Evolutionary conservation across 805 yeast species (phyloP).

Genomic region (Yamadazyma paraphyllophila): DNA sequence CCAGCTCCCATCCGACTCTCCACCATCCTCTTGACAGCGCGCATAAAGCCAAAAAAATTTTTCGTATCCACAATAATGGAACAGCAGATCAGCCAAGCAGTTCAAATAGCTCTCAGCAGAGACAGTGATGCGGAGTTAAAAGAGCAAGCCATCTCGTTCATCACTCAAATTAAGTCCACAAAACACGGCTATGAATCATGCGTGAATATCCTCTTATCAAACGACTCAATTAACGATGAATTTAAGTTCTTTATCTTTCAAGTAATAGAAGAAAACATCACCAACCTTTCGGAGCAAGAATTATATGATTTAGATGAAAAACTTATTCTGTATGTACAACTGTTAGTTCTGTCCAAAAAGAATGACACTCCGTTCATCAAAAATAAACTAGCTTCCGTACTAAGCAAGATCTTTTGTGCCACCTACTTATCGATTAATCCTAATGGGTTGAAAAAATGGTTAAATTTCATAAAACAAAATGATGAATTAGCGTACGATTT

Average conservation of each 20-base stretch:
- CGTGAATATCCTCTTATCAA: constrained; percentile 40
- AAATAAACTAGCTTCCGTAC: constrained; percentile 36
- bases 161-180: constrained; percentile 51
- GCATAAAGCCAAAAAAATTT: constrained; percentile 5
- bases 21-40: background rate
- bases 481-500: constrained; percentile 55
- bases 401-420: constrained; percentile 34
- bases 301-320: constrained; percentile 44
- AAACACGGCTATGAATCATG: constrained; percentile 57
- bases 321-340: constrained; percentile 34
- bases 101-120: constrained; percentile 74
- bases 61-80: constrained; percentile 24
- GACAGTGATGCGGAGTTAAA: constrained; percentile 60
- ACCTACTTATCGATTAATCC: constrained; percentile 35
- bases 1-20: background rate
- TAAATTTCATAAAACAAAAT: constrained; percentile 18
- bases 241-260: constrained; percentile 68
- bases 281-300: constrained; percentile 45
- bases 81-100: constrained; percentile 83
- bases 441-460: constrained; percentile 31
- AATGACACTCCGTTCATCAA: constrained; percentile 32
- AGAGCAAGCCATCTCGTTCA: constrained; percentile 52
- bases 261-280: constrained; percentile 59
- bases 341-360: constrained; percentile 22
- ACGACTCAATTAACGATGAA: constrained; percentile 41